Conservation (phyloP, 176 grass and related monocot species). For the Ensete glaucum region DNA sequence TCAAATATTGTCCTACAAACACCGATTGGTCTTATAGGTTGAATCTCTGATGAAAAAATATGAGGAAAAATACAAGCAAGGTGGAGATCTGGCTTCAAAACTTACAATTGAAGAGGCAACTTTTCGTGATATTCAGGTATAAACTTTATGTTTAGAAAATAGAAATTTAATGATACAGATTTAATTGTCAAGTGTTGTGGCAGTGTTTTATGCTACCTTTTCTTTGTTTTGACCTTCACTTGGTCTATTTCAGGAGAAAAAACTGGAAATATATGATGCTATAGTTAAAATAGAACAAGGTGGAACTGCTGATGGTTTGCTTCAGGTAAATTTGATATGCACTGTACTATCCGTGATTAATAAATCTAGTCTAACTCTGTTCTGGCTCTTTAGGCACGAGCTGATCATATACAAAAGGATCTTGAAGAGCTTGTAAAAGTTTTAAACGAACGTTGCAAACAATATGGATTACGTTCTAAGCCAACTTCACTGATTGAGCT, state of each 20-base stretch:
- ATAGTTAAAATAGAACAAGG: constrained; percentile 88
- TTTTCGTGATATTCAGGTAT: constrained; percentile 91
- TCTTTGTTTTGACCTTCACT: constrained; percentile 11
- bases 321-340: constrained; percentile 41
- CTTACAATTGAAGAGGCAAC: constrained; percentile 95
- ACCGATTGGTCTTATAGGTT: constrained; percentile 40
- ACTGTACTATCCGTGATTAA: neutral
- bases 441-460: constrained; percentile 91
- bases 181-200: neutral
- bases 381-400: constrained; percentile 46
- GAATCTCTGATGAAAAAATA: constrained; percentile 75
- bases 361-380: neutral
- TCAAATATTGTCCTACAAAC: constrained; percentile 9
- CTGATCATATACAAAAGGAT: constrained; percentile 73
- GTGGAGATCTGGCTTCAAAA: constrained; percentile 88
- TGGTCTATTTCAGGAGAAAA: constrained; percentile 64
- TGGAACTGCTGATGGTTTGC: constrained; percentile 50
- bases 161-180: neutral
- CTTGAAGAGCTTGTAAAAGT: constrained; percentile 70
- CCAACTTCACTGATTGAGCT: constrained; percentile 88
- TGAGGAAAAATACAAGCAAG: constrained; percentile 87
- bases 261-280: constrained; percentile 83
- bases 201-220: neutral
- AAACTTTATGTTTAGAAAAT: neutral
- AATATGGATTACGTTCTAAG: constrained; percentile 88